Evolutionary conservation across 106 monocot genomes (phyloP), one percentile per base, ranked within the genome.

Genomic region (Dioscorea dumetorum): DNA sequence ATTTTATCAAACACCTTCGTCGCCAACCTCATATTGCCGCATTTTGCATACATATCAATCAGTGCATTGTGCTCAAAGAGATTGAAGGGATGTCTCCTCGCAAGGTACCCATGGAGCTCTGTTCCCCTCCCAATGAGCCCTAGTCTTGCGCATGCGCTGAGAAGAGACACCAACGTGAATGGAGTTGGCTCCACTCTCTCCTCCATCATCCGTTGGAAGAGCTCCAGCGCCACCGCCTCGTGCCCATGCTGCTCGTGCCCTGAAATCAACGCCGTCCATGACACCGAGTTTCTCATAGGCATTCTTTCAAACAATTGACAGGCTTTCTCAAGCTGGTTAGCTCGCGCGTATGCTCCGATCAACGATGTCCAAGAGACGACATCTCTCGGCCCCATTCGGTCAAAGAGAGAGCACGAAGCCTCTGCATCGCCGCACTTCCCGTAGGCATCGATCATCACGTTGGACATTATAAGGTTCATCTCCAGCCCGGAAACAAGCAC

Each of bases 21-120:
- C 4, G 91, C 84, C 1, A 69, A 84, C 0, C 4, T 22, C 79
- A 87, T 78, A 28, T 84, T 72, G 2, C 91, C 87, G 16, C 91
- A 91, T 70, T 91, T 91, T 2, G 87, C 78, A 24, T 91, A 91
- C 84, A 87, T 73, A 52, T 87, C 91, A 4, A 87, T 79, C 74
- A 87, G 69, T 24, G 87, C 74, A 67, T 91, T 91, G 62, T 57
- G 67, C 1, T 54, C 22, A 67, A 84, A 84, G 50, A 79, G 6
- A 69, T 81, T 79, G 67, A 53, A 67, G 33, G 21, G n/a, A 49
- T 24, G 62, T 9, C 79, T 74, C 53, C 84, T 79, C 9, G 71
- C 1, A 2, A 84, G 68, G 54, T 75, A 76, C 0, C 77, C 73
- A 69, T 91, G 91, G 48, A 78, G 21, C 41, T 91, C 73, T 33